Base-by-base conservation (phyloP, 306 rosid genomes). In the Cyamopsis tetragonoloba region DNA sequence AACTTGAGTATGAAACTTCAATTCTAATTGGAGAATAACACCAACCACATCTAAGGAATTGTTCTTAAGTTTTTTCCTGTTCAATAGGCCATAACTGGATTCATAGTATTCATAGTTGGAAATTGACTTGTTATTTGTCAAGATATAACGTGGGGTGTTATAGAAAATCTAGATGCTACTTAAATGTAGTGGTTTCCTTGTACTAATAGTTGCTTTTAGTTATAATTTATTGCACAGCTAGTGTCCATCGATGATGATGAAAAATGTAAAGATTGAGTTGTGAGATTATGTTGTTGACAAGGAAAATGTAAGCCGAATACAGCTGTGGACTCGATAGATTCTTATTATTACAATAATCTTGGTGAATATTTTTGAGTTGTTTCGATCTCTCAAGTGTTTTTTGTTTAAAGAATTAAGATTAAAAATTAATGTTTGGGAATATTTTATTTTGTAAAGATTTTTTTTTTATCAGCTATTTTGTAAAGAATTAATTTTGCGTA, bases 231-330 rank as follows among this genome's bases (percentile, higher is more conserved):
- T 47, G 39, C 53, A 48, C 57, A 62, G 67, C 34, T 64, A 35
- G 26, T 39, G 34, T 22, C 28, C 66, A 39, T 18, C 13, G 23
- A 66, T 47, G 69, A 57, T 66, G 51, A 37, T n/a, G 26, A 41
- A 41, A 35, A 22, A 3, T 66, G 62, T 59, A 60, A 57, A 66
- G 54, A 12, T 10, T 66, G 53, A 50, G 37, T 22, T 2, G 46
- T 41, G 47, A 49, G 47, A 27, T 57, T 14, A 65, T 46, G 61
- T n/a, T 50, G 34, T 44, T 14, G 15, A 53, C 67, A 6, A 27
- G 49, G 39, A 49, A 6, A 55, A 13, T 71, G 74, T 49, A 58
- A 32, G 43, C 47, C 59, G 43, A 17, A 68, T 18, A 46, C 74
- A 41, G 20, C 31, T 68, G 11, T 34, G 23, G 74, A 66, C 26